These are phyloP conservation scores for Peziza echinospora DNA, from an alignment of 495 filamentous ascomycete species.

Conservation along the genomic window DNA sequence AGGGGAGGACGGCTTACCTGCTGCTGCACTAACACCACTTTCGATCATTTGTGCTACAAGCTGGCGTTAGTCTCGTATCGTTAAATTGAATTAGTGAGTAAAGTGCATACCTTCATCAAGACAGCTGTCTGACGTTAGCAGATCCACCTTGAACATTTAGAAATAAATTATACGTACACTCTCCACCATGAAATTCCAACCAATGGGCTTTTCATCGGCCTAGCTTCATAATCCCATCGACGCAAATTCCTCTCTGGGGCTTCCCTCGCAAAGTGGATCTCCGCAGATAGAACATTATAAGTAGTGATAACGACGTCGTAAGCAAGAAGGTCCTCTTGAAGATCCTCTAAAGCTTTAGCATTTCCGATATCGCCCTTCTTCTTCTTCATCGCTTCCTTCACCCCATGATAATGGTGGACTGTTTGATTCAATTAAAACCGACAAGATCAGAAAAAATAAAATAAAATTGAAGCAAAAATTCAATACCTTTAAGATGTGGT, in stretches of 20 bases:
- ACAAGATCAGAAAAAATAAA: too few species aligned
- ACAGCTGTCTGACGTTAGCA: too few species aligned
- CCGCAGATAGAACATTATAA: slow-evolving; percentile 51
- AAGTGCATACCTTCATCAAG: too few species aligned
- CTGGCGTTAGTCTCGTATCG: too few species aligned
- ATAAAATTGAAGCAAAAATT: background rate
- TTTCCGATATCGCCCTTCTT: slow-evolving; percentile 17
- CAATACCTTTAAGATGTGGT: slow-evolving; percentile 20
- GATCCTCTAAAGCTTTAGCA: too few species aligned
- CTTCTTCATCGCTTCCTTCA: slow-evolving; percentile 23
- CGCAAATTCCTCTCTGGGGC: slow-evolving; percentile 44
- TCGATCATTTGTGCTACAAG: slow-evolving; percentile 94
- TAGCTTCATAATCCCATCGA: slow-evolving; percentile 40
- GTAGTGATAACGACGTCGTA: slow-evolving; percentile 75
- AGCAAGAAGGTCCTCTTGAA: slow-evolving; percentile 30
- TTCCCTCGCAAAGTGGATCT: slow-evolving; percentile 53
- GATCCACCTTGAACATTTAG: too few species aligned
- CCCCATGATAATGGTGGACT: slow-evolving; percentile 28
- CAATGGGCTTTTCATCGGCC: slow-evolving; percentile 53
- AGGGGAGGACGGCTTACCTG: too few species aligned
- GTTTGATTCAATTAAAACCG: too few species aligned
- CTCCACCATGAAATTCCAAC: slow-evolving; percentile 75
- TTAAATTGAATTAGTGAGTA: too few species aligned
- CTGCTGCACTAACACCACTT: slow-evolving; percentile 62
- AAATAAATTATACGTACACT: slow-evolving; percentile 78